Evolutionary conservation across 2,329 filamentous ascomycete species (phyloP).

Genomic region (Penicillium sp.): DNA sequence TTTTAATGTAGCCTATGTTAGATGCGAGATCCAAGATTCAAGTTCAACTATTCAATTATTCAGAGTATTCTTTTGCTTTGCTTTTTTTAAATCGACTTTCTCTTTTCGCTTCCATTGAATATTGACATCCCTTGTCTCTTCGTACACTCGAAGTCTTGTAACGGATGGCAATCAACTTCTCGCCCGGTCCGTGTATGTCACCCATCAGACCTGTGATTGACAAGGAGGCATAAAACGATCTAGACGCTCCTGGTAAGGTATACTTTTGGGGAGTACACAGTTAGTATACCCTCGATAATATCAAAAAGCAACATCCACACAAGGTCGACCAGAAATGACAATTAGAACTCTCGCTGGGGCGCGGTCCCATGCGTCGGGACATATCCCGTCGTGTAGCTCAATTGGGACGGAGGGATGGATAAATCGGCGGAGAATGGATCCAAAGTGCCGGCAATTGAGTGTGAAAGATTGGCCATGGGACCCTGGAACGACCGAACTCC

Average conservation of each 20-base stretch:
- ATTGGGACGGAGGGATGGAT: slow-evolving; percentile 24
- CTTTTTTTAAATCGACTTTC: not conserved
- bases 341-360: slow-evolving; percentile 25
- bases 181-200: not conserved
- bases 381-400: slow-evolving; percentile 25
- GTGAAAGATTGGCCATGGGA: slow-evolving; percentile 18
- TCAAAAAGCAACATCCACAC: not conserved
- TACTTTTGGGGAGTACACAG: slow-evolving; percentile 4
- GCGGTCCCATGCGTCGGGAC: slow-evolving; percentile 20
- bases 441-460: slow-evolving; percentile 23
- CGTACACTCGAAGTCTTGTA: no score
- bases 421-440: slow-evolving; percentile 27
- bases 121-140: not conserved
- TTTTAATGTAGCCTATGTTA: not conserved
- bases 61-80: not conserved
- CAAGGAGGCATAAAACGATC: not conserved
- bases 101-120: not conserved
- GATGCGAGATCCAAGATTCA: not conserved
- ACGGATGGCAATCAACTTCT: not conserved
- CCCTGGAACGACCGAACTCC: slow-evolving; percentile 21
- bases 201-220: not conserved
- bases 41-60: not conserved
- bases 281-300: not conserved
- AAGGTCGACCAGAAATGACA: not conserved
- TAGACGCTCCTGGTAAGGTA: not conserved